Evolutionary conservation across 1,284 basidiomycete genomes (phyloP).

Genomic region (Leccinum colubrinum): DNA sequence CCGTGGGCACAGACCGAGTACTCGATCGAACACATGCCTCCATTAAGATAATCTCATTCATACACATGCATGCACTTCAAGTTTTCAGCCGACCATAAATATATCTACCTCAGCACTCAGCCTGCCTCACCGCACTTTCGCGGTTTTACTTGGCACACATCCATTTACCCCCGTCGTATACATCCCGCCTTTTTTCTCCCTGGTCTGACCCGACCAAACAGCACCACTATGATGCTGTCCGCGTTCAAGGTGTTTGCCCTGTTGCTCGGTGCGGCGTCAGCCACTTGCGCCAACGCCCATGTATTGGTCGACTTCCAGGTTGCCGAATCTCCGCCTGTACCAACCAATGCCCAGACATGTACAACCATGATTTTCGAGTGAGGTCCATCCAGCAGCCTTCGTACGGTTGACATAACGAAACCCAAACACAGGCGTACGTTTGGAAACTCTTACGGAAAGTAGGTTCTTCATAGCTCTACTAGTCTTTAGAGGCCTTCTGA

Average conservation of each 20-base stretch:
- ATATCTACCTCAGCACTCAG: neutral
- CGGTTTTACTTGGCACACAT: neutral
- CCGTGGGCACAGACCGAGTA: neutral
- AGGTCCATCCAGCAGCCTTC: constrained; percentile 21
- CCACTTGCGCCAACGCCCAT: constrained; percentile 29
- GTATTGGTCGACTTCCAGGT: constrained; percentile 73
- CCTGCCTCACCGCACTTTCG: neutral
- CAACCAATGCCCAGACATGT: constrained; percentile 56
- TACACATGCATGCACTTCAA: neutral
- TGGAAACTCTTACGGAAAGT: constrained; percentile 69
- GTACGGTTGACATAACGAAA: neutral
- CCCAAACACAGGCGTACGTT: constrained; percentile 56
- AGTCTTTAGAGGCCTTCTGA: neutral
- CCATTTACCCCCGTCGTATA: neutral
- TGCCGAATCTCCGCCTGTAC: constrained; percentile 64
- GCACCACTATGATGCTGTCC: constrained; percentile 14
- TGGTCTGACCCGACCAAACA: neutral
- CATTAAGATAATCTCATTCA: neutral
- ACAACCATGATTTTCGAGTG: constrained; percentile 65
- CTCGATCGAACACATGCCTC: neutral
- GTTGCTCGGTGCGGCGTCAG: constrained; percentile 12
- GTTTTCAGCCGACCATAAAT: neutral
- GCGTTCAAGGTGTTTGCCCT: constrained; percentile 9
- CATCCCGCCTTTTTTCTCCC: neutral
- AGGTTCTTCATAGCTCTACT: constrained; percentile 24